phyloP scores from a whole-genome alignment of 1,284 basidiomycete genomes.

The Cutaneotrichosporon cavernicola region DNA sequence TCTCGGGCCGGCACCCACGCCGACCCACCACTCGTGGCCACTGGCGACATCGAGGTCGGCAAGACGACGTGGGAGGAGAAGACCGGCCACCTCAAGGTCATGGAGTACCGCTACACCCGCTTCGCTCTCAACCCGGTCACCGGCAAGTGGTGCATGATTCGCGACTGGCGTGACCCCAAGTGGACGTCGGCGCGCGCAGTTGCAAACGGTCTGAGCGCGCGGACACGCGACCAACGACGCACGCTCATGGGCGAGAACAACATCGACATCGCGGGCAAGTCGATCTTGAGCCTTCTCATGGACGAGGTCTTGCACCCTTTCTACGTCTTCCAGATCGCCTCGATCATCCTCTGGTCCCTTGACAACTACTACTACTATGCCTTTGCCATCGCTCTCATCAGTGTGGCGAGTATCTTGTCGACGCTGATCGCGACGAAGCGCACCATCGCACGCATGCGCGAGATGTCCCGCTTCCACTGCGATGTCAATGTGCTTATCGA shows the following conservation, averaged over 20 bases:
- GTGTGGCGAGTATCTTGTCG: constrained; percentile 76
- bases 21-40: constrained; percentile 15
- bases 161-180: constrained; percentile 86
- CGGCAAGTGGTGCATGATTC: constrained; percentile 78
- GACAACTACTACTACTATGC: constrained; percentile 98
- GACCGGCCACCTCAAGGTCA: constrained; percentile 57
- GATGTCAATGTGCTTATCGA: constrained; percentile 71
- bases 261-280: constrained; percentile 89
- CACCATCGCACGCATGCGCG: constrained; percentile 91
- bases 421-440: constrained; percentile 91
- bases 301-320: constrained; percentile 96
- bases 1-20: constrained; percentile 28
- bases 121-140: constrained; percentile 83
- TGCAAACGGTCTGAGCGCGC: constrained; percentile 63
- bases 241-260: constrained; percentile 81
- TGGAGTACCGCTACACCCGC: constrained; percentile 76
- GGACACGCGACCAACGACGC: constrained; percentile 64
- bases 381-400: constrained; percentile 94
- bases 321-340: constrained; percentile 97
- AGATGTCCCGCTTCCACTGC: constrained; percentile 93
- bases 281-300: constrained; percentile 73
- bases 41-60: constrained; percentile 48
- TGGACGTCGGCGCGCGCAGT: constrained; percentile 69
- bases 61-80: constrained; percentile 50
- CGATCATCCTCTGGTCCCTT: constrained; percentile 87